Conservation (phyloP, 495 filamentous ascomycete species). For the Pyrenula aspistea region DNA sequence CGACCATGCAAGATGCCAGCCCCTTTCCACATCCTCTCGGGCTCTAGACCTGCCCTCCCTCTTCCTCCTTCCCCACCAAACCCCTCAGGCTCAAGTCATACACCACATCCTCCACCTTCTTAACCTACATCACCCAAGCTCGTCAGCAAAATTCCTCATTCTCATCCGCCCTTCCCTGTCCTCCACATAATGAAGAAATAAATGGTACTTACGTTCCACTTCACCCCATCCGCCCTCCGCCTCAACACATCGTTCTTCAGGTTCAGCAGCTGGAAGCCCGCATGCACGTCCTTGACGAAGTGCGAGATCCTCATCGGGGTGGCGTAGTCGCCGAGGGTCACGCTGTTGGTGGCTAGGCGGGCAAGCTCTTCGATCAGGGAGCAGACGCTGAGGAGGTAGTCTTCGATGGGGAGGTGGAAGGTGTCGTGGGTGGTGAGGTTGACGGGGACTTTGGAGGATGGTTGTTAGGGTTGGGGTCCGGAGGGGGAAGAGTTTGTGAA, state of each 20-base stretch:
- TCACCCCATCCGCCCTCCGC: constrained; percentile 81
- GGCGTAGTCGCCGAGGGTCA: constrained; percentile 80
- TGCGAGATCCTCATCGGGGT: constrained; percentile 73
- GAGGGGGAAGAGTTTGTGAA: not conserved
- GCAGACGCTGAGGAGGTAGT: constrained; percentile 82
- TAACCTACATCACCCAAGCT: constrained; percentile 38
- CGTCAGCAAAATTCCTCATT: not conserved
- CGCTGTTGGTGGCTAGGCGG: constrained; percentile 87
- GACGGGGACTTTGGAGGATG: constrained; percentile 58
- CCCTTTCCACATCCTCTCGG: too few relatives aligned
- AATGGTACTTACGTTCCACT: constrained; percentile 61
- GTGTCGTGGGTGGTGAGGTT: constrained; percentile 82
- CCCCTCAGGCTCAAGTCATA: constrained; percentile 87
- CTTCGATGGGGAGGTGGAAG: constrained; percentile 94
- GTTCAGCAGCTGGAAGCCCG: constrained; percentile 92
- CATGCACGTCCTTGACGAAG: constrained; percentile 91
- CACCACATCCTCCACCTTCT: constrained; percentile 96
- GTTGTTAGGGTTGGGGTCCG: too few relatives aligned
- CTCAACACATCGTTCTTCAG: constrained; percentile 90
- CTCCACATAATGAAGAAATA: too few relatives aligned
- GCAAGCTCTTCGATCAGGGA: constrained; percentile 82
- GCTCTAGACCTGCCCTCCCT: not conserved
- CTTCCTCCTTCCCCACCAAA: constrained; percentile 43
- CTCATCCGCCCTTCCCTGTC: not conserved
- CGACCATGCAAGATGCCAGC: too few relatives aligned